Evolutionary conservation across 2,329 filamentous ascomycete species (phyloP).

Genomic region (Penicillium aurantiogriseum): DNA sequence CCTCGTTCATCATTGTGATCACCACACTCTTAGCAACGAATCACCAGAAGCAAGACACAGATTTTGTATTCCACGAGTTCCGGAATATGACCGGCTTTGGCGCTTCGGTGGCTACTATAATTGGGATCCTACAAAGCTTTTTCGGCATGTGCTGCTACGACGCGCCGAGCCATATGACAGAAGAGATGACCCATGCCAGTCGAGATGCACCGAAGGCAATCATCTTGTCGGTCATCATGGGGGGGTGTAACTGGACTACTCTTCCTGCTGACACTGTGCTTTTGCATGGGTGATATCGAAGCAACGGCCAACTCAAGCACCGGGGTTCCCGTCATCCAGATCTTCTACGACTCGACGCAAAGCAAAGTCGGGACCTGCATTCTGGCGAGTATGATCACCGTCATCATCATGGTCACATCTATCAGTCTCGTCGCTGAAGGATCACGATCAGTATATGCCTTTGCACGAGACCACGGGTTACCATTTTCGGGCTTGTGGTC

Average conservation of each 20-base stretch:
- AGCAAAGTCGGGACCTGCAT: conserved; percentile 44
- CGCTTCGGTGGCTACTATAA: conserved; percentile 49
- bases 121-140: conserved; percentile 54
- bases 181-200: conserved; percentile 45
- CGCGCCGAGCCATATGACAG: conserved; percentile 53
- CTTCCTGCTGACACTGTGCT: conserved; percentile 51
- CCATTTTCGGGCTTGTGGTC: conserved; percentile 6
- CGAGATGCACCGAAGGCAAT: conserved; percentile 29
- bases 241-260: conserved; percentile 49
- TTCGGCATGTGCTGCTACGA: conserved; percentile 55
- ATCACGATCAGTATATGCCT: conserved; percentile 44
- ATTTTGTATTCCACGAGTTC: conserved; percentile 57
- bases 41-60: conserved; percentile 52
- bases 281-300: conserved; percentile 53
- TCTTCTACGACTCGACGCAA: conserved; percentile 50
- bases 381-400: conserved; percentile 45
- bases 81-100: conserved; percentile 55
- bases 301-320: conserved; percentile 47
- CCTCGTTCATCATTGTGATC: conserved; percentile 52
- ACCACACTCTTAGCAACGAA: conserved; percentile 54
- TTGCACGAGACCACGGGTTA: conserved; percentile 19
- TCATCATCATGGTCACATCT: conserved; percentile 45
- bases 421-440: conserved; percentile 47
- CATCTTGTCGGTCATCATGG: conserved; percentile 46
- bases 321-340: conserved; percentile 54